A percentile compares a stretch with the other conserved stretches of the same genome.
Conservation (phyloP, 2,329 filamentous ascomycete species). For the Cercospora citrullina region DNA sequence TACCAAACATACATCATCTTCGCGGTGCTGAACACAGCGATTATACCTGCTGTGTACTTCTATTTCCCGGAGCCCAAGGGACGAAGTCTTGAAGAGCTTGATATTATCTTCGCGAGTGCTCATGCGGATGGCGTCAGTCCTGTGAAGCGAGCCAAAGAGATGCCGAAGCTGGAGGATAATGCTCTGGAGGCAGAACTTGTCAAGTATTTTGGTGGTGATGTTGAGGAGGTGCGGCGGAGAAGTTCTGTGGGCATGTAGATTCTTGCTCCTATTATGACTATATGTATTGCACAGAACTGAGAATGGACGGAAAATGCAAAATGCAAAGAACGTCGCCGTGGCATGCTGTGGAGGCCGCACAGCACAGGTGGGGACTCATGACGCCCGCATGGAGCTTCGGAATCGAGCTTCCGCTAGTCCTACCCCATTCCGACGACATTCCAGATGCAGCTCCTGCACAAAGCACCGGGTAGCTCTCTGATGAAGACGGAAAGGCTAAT, state of each 20-base stretch:
- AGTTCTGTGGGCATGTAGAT: slow-evolving; percentile 2
- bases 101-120: slow-evolving; percentile 23
- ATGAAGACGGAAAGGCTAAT: not conserved
- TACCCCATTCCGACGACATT: not conserved
- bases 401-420: not conserved
- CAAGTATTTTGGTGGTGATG: slow-evolving; percentile 14
- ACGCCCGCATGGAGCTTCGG: not conserved
- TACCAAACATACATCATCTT: slow-evolving; percentile 52
- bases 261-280: not conserved
- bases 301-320: not conserved
- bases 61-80: slow-evolving; percentile 48
- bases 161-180: slow-evolving; percentile 6
- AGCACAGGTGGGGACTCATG: not conserved
- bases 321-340: not conserved
- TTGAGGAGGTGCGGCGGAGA: slow-evolving; percentile 6
- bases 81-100: slow-evolving; percentile 30
- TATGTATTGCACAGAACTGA: not conserved
- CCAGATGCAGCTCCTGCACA: not conserved
- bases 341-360: not conserved
- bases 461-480: not conserved
- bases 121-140: slow-evolving; percentile 6
- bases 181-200: slow-evolving; percentile 5
- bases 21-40: slow-evolving; percentile 33
- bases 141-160: slow-evolving; percentile 9
- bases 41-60: slow-evolving; percentile 18